phyloP scores from a whole-genome alignment of 192 early-diverging fungal genomes.

The Backusella mclennaniae region DNA sequence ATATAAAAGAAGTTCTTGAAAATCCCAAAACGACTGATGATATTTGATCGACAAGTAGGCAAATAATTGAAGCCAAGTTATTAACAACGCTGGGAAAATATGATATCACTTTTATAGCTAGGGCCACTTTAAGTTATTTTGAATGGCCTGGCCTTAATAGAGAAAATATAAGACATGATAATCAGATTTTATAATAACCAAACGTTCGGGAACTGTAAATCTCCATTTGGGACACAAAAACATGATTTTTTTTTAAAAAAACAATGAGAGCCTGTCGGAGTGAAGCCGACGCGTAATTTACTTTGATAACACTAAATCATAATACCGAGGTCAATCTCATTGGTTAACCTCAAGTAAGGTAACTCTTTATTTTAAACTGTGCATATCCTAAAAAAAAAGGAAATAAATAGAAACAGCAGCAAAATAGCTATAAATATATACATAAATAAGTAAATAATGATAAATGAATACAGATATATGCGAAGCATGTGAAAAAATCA shows the following conservation, averaged over 20 bases:
- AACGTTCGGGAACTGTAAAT: conserved; percentile 4
- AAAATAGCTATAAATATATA: background rate
- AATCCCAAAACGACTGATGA: background rate
- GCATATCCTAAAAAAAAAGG: background rate
- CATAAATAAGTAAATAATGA: background rate
- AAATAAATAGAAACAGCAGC: background rate
- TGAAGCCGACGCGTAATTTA: conserved; percentile 8
- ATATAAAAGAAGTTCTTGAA: background rate
- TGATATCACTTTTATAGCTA: conserved; percentile 1
- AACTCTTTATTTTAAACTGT: conserved; percentile 6
- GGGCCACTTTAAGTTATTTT: background rate
- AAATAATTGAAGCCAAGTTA: background rate
- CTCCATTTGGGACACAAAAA: background rate
- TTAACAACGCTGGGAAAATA: background rate
- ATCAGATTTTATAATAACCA: background rate
- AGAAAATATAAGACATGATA: background rate
- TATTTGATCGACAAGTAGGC: background rate
- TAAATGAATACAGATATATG: background rate
- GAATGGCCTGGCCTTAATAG: background rate
- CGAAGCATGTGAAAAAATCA: background rate
- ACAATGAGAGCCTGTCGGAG: conserved; percentile 4
- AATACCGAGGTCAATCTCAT: background rate
- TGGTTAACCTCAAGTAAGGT: background rate
- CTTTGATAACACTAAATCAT: conserved; percentile 7
- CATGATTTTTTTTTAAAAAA: background rate